These are phyloP conservation scores for Prunus mongolica DNA, from an alignment of 306 rosid genomes.

Conservation along the genomic window DNA sequence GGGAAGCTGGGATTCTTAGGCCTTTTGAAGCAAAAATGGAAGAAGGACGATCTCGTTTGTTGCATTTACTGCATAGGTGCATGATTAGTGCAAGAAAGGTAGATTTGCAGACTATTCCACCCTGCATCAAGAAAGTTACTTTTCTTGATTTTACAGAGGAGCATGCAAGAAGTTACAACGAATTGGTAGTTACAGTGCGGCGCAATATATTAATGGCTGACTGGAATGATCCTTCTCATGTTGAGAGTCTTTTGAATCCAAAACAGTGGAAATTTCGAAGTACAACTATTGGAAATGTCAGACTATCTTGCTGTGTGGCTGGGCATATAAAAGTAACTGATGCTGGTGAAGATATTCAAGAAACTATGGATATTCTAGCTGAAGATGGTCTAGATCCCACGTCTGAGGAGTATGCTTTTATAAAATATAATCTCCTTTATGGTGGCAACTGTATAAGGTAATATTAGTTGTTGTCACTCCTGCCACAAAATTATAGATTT, in stretches of 20 bases:
- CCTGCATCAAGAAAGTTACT: slow-evolving; percentile 72
- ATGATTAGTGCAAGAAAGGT: slow-evolving; percentile 88
- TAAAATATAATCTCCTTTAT: slow-evolving; percentile 60
- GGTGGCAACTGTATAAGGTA: slow-evolving; percentile 88
- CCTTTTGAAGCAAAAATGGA: slow-evolving; percentile 98
- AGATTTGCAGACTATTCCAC: slow-evolving; percentile 80
- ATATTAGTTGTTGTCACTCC: slow-evolving; percentile 18
- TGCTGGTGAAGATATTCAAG: slow-evolving; percentile 97
- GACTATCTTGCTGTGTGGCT: slow-evolving; percentile 95
- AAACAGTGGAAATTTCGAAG: slow-evolving; percentile 90
- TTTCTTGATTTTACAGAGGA: slow-evolving; percentile 70
- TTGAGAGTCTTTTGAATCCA: slow-evolving; percentile 87
- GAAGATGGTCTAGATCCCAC: slow-evolving; percentile 61
- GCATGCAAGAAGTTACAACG: slow-evolving; percentile 91
- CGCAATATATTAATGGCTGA: slow-evolving; percentile 96
- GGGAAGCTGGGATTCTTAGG: slow-evolving; percentile 93
- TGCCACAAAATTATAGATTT: not conserved
- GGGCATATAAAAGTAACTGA: slow-evolving; percentile 97
- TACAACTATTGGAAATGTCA: slow-evolving; percentile 70
- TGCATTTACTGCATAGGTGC: slow-evolving; percentile 75
- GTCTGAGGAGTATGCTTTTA: slow-evolving; percentile 67
- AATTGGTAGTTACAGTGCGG: slow-evolving; percentile 82
- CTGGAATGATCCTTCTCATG: slow-evolving; percentile 96
- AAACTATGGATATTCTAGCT: slow-evolving; percentile 86
- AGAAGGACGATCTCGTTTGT: slow-evolving; percentile 81